These are phyloP conservation scores for Hypoxylon perforatum DNA, from an alignment of 495 filamentous ascomycete species.

Conservation along the genomic window DNA sequence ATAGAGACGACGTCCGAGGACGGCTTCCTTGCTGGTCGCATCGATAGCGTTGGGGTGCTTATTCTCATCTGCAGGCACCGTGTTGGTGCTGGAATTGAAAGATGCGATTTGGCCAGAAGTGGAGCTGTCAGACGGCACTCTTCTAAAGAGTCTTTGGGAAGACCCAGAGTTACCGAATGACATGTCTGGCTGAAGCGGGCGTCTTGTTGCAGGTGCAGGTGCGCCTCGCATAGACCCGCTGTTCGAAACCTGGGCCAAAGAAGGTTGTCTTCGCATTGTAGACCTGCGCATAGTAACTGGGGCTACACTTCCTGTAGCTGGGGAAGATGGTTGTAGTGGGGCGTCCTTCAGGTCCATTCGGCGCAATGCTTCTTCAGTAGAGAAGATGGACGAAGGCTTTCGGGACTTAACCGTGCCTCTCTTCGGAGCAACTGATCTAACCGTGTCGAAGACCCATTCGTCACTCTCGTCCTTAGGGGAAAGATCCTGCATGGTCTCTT, in stretches of 20 bases:
- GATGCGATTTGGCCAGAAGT: constrained; percentile 50
- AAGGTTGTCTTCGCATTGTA: constrained; percentile 65
- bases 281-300: constrained; percentile 60
- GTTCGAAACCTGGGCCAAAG: constrained; percentile 57
- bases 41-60: constrained; percentile 56
- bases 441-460: constrained; percentile 98
- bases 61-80: constrained; percentile 52
- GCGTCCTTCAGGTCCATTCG: constrained; percentile 69
- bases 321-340: constrained; percentile 62
- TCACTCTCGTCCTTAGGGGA: constrained; percentile 76
- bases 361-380: constrained; percentile 67
- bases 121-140: constrained; percentile 78
- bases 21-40: constrained; percentile 77
- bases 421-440: constrained; percentile 68
- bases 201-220: constrained; percentile 67
- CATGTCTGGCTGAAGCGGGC: constrained; percentile 83
- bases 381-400: constrained; percentile 62
- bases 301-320: constrained; percentile 43
- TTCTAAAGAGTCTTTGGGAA: constrained; percentile 88
- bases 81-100: constrained; percentile 46
- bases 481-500: constrained; percentile 86
- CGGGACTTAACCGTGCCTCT: constrained; percentile 61
- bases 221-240: constrained; percentile 58
- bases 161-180: constrained; percentile 91
- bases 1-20: constrained; percentile 82